Conservation (phyloP, 75 land plant species). For the Pinus albicaulis region DNA sequence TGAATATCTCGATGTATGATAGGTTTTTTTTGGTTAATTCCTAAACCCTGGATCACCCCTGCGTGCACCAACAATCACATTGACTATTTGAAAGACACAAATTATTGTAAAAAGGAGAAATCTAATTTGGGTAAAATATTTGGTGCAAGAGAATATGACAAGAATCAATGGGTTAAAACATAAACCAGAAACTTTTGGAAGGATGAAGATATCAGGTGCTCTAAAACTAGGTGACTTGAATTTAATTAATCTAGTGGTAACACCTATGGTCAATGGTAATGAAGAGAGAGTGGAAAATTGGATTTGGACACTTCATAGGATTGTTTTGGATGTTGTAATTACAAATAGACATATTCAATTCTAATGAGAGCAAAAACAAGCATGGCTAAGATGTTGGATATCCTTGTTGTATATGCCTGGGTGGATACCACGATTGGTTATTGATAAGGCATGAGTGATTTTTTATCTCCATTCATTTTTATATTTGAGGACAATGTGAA, state of each 20-base stretch:
- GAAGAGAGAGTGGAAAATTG: constrained; percentile 79
- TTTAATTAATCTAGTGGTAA: constrained; percentile 16
- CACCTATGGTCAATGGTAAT: constrained; percentile 21
- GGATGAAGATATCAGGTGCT: constrained; percentile 43
- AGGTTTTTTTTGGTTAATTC: too few species aligned
- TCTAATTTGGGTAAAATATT: constrained; percentile 2
- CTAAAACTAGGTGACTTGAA: constrained; percentile 14
- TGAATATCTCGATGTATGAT: too few species aligned
- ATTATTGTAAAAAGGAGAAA: not conserved
- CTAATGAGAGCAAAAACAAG: constrained; percentile 77
- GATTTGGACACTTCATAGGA: constrained; percentile 92
- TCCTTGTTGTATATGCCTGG: constrained; percentile 95
- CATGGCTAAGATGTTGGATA: constrained; percentile 90
- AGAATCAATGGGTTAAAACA: constrained; percentile 7
- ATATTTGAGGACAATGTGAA: constrained; percentile 87
- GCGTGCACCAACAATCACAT: not conserved
- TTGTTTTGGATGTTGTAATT: constrained; percentile 91
- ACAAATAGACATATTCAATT: constrained; percentile 90
- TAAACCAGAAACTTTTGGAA: constrained; percentile 14
- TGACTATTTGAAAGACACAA: not conserved
- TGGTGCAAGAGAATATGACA: constrained; percentile 8
- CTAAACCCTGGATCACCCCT: too few species aligned
- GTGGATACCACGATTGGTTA: constrained; percentile 90
- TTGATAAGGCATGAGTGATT: constrained; percentile 96
- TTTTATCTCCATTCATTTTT: constrained; percentile 84